Evolutionary conservation across 148 eudicot species (phyloP), one percentile per base, ranked within the genome.

Genomic region (Beta vulgaris): DNA sequence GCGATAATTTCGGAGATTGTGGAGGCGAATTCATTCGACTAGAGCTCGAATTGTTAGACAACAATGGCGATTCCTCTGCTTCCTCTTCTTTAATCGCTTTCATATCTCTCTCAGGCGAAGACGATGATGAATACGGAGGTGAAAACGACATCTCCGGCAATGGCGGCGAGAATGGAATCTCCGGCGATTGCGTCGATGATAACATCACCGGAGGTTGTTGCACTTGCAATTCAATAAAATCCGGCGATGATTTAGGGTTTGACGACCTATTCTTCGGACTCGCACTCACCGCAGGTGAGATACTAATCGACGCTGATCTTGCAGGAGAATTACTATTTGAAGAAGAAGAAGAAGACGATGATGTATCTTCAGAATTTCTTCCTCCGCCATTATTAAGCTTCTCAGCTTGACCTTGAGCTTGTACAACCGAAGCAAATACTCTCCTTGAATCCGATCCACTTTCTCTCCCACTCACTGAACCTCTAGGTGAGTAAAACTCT

Each of bases 401-500:
- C 68, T 79, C 86, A 63, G 51, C 86, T 35, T 77, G 76, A 70
- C 63, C 51, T 59, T 78, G 76, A 72, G 72, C 76, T 63, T 58
- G 76, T 6, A 71, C 81, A 7, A 83, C 82, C 15, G 80, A 79
- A 0, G 86, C 87, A 31, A 90, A 91, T 64, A 71, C 77, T 72
- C 92, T 73, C 64, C 87, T 74, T 0, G 93, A 88, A 0, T 83
- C 91, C 23, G 93, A 86, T 82, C 84, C 86, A 77, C 92, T 92
- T 59, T 80, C 92, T 58, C 91, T 79, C 31, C 92, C 88, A 57
- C 86, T 88, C 13, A 79, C 78, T 9, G 98, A 93, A 6, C 92
- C 97, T 73, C 85, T 84, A 5, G 98, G 96, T n/a, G 98, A 95
- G 85, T 90, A 92, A 66, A 95, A 95, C 83, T 88, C 86, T 34